Percentiles rank a stretch among this genome's conserved stretches.
phyloP scores from a whole-genome alignment of 257 asterid species.

The Nicotiana otophora region DNA sequence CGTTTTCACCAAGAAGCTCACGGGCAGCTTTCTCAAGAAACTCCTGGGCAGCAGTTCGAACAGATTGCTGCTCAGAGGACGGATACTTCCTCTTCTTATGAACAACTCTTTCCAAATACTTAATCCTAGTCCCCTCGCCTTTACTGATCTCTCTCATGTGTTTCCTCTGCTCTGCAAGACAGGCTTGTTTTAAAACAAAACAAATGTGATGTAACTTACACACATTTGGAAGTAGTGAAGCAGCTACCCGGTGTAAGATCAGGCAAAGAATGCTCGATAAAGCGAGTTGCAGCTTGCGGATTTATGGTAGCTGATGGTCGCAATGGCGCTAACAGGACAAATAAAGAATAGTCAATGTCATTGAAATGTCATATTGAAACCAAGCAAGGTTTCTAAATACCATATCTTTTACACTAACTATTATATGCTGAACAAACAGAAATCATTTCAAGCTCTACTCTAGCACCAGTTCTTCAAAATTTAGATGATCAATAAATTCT shows the following conservation, averaged over 20 bases:
- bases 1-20: conserved; percentile 81
- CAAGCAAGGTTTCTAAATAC: neutral
- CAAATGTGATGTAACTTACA: neutral
- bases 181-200: conserved; percentile 4
- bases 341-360: conserved; percentile 10
- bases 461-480: neutral
- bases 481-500: neutral
- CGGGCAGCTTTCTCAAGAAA: conserved; percentile 93
- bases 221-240: conserved; percentile 5
- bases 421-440: conserved; percentile 3
- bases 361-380: neutral
- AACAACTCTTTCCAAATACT: conserved; percentile 42
- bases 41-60: conserved; percentile 77
- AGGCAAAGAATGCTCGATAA: conserved; percentile 89
- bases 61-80: conserved; percentile 64
- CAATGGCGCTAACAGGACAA: conserved; percentile 61
- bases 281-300: conserved; percentile 77
- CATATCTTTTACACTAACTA: neutral
- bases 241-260: conserved; percentile 74
- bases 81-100: conserved; percentile 76
- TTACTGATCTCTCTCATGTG: conserved; percentile 73
- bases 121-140: conserved; percentile 38
- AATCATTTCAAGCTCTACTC: neutral
- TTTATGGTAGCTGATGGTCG: conserved; percentile 78
- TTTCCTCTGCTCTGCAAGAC: conserved; percentile 83